Base-by-base conservation (phyloP, 805 yeast species). In the Metschnikowia drakensbergensis region DNA sequence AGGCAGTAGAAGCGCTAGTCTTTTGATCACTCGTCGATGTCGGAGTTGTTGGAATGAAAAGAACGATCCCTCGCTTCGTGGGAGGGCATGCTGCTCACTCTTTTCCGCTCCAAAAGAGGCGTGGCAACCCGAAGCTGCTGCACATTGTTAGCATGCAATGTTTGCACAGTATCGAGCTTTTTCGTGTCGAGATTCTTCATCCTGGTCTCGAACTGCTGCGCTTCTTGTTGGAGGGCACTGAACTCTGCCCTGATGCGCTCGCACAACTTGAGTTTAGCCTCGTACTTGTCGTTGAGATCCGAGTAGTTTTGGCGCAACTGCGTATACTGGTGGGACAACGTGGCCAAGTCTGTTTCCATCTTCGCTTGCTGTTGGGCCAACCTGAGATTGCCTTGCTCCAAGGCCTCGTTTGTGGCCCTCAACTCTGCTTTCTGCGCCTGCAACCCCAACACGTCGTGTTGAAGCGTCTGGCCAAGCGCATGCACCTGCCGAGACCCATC, bases 281-380 rank as follows among this genome's bases (percentile, higher is more conserved):
- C 57, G 48, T 67, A 68, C 3, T 52, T 52, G 9, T 45, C 35
- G 23, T 55, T 48, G 43, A 69, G 54, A 17, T 43, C 45, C 2
- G 50, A 46, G 38, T 65, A 67, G 35, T 62, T 61, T 54, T 82
- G 84, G 27, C 82, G 74, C 47, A 90, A 75, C 61, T 90, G 96
- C 44, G 74, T 69, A 43, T 86, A 79, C 4, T 89, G 96, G 51
- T 76, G 80, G 46, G 79, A 68, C 49, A 81, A 77, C 64, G 83
- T 87, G 47, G 74, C 66, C 55, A 84, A 80, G 55, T 87, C 96
- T 7, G 64, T 58, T 42, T 61, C 58, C 28, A 34, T 28, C 22
- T 27, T 35, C 9, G 37, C 25, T 5, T 25, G 33, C 27, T 27
- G 34, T n/a, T 33, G 17, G 5, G 13, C 9, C 31, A 42, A 34